Evolutionary conservation across 1,139 yeast genomes (phyloP), one percentile per base, ranked within the genome.

Genomic region (Saccharomyces pastorianus): DNA sequence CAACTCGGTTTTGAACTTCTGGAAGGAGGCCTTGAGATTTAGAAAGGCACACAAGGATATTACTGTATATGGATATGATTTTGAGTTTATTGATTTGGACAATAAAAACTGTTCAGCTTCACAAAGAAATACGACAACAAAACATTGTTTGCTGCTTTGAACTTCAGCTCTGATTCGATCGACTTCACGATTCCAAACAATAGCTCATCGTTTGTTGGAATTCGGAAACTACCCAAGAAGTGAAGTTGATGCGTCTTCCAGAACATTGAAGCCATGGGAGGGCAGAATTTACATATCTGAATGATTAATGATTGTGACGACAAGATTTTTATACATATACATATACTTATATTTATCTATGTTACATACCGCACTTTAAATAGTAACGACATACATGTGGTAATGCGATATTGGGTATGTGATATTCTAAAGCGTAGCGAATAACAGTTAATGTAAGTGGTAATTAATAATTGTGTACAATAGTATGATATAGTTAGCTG

Each of bases 41-140:
- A 76, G 86, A 69, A 79, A 79, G 63, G 64, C 68, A 41, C 63
- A 73, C 70, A 73, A 72, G 59, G 80, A 78, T 52, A 58, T 74
- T 29, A 66, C 78, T 52, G 72, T 78, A 48, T 76, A 79, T 60
- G 85, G 85, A n/a, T 57, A 57, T 41, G 62, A 63, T 26, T 76
- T 78, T 61, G 70, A 73, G 53, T 65, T 76, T 34, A 62, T 75
- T 60, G 80, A 78, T 48, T 58, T 59, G 47, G 77, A 74, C 11
- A 72, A 76, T 62, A 62, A 66, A 61, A 73, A 52, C 63, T 71
- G n/a, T 77, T 79, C 60, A 70, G 74, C 4, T 76, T 69, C 61
- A 58, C 71, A 50, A 79, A 79, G 66, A 63, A 57, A 14, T 56
- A 61, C 26, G 65, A 60, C 13, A 60, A 55, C 25, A 60, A 66